A percentile compares a stretch with the other conserved stretches of the same genome.
Evolutionary conservation across 768 basidiomycete species (phyloP).

Genomic region (Phlegmacium glaucopus): DNA sequence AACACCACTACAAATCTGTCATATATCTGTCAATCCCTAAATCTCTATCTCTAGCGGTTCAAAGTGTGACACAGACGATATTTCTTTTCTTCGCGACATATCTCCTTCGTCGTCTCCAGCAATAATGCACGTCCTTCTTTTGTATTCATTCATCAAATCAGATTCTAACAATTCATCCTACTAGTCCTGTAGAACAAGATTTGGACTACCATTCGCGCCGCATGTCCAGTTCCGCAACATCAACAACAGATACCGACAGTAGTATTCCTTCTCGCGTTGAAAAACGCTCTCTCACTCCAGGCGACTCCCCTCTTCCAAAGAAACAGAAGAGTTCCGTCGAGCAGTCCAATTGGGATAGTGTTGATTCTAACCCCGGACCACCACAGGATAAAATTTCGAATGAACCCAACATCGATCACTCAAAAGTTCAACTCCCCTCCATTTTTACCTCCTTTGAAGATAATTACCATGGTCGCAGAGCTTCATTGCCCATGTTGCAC

Average conservation of each 20-base stretch:
- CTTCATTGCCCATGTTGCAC: constrained; percentile 60
- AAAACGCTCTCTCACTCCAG: constrained; percentile 56
- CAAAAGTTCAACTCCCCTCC: constrained; percentile 69
- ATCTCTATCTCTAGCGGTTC: neutral
- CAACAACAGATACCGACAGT: constrained; percentile 65
- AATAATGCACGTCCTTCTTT: constrained; percentile 35
- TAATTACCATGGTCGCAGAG: constrained; percentile 53
- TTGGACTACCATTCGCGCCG: constrained; percentile 61
- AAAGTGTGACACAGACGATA: constrained; percentile 29
- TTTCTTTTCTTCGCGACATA: constrained; percentile 42
- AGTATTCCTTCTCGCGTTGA: constrained; percentile 54
- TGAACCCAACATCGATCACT: constrained; percentile 39
- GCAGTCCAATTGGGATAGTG: constrained; percentile 32
- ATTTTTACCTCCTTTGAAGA: constrained; percentile 72
- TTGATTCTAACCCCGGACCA: constrained; percentile 25
- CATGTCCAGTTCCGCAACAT: constrained; percentile 77
- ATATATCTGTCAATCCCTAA: constrained; percentile 2
- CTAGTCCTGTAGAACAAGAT: constrained; percentile 42
- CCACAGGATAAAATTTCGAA: constrained; percentile 35
- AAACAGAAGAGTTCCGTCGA: constrained; percentile 38
- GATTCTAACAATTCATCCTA: constrained; percentile 11
- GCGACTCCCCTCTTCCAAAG: constrained; percentile 53
- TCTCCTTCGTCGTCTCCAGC: constrained; percentile 45
- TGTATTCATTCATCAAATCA: constrained; percentile 12
- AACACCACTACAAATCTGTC: constrained; percentile 26